Conservation (phyloP, 345 rosid genomes). For the Eucalyptus marginata region DNA sequence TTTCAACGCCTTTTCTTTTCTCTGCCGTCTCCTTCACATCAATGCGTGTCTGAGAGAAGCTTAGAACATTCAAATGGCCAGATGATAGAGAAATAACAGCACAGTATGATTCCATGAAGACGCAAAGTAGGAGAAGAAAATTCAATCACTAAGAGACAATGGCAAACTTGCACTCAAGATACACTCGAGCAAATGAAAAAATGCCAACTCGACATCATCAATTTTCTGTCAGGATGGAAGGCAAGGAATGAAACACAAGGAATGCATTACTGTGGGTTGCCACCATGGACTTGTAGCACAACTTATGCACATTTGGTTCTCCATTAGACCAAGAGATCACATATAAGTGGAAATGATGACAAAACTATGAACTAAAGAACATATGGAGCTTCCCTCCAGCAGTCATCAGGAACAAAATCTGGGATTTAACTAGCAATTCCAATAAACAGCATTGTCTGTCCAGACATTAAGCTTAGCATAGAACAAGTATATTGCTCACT, state of each 20-base stretch:
- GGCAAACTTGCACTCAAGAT: background rate
- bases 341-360: background rate
- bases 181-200: background rate
- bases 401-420: background rate
- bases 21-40: conserved; percentile 41
- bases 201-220: background rate
- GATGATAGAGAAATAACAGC: background rate
- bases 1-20: conserved; percentile 36
- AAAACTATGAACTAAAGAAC: background rate
- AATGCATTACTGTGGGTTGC: background rate
- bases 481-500: background rate
- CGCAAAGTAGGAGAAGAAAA: background rate
- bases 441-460: background rate
- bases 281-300: background rate
- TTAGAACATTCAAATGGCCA: background rate
- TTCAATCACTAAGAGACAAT: background rate
- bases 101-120: background rate
- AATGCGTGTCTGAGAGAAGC: conserved; percentile 32
- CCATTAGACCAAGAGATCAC: background rate
- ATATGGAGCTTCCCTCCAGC: background rate
- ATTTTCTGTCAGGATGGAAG: background rate
- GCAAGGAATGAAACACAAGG: background rate
- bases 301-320: background rate
- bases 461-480: background rate
- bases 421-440: background rate